These are phyloP conservation scores for Dissophora globulifera DNA, from an alignment of 192 early-diverging fungal species.

Conservation along the genomic window DNA sequence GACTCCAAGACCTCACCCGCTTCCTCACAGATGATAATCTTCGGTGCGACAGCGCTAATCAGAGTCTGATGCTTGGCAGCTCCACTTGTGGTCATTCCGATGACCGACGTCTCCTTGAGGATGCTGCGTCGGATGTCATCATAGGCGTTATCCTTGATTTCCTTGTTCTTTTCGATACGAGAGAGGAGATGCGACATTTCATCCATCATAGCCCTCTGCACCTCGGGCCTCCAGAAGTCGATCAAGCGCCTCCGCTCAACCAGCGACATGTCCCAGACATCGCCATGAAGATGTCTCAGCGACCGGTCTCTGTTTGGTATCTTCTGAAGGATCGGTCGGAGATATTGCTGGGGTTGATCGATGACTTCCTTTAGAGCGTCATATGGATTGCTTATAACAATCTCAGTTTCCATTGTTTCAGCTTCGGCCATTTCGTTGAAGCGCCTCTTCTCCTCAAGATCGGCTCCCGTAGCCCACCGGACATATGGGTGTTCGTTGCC, in stretches of 20 bases:
- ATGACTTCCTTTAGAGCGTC: no score
- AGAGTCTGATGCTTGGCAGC: constrained; percentile 62
- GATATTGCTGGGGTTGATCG: no score
- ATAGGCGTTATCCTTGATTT: constrained; percentile 24
- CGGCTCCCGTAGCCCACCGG: no score
- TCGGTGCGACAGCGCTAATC: constrained; percentile 55
- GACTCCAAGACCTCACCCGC: constrained; percentile 69
- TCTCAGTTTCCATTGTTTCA: no score
- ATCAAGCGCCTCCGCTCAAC: constrained; percentile 54
- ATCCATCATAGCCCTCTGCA: constrained; percentile 34
- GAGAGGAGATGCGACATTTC: constrained; percentile 20
- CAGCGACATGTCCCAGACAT: constrained; percentile 64
- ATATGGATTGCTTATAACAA: no score
- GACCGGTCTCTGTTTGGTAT: constrained; percentile 19
- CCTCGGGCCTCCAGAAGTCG: constrained; percentile 44
- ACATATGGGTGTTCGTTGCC: no score
- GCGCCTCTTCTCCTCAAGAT: no score
- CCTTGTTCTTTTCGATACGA: constrained; percentile 6
- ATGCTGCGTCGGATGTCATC: constrained; percentile 45
- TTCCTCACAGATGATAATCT: constrained; percentile 67
- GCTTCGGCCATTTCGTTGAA: no score
- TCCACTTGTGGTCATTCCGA: constrained; percentile 71
- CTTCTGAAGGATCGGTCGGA: not conserved
- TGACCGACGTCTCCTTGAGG: constrained; percentile 48
- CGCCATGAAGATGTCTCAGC: not conserved